Percentiles rank a stretch among this genome's conserved stretches.
These are phyloP conservation scores for Coniferiporia weirii DNA, from an alignment of 1,284 basidiomycete genomes.

Conservation along the genomic window DNA sequence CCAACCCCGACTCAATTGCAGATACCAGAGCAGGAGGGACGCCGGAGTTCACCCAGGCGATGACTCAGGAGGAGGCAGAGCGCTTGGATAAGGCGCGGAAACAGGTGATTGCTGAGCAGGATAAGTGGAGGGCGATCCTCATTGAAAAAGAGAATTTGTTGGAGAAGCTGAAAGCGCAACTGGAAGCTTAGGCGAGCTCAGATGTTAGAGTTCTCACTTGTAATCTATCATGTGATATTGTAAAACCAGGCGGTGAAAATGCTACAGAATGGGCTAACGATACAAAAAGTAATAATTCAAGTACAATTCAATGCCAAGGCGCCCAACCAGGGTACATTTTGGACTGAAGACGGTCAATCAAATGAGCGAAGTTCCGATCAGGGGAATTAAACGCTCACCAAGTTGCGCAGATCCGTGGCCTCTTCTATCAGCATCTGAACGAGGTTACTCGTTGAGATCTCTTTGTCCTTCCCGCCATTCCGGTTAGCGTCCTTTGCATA, in stretches of 20 bases:
- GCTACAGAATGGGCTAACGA: neutral
- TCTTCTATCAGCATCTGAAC: slow-evolving; percentile 90
- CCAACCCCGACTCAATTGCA: slow-evolving; percentile 57
- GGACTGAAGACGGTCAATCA: slow-evolving; percentile 36
- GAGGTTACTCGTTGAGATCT: slow-evolving; percentile 77
- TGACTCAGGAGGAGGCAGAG: slow-evolving; percentile 84
- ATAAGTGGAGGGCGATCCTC: slow-evolving; percentile 52
- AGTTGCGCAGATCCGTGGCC: slow-evolving; percentile 66
- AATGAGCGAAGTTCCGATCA: neutral
- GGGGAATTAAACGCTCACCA: slow-evolving; percentile 47
- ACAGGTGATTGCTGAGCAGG: slow-evolving; percentile 59
- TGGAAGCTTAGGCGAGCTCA: slow-evolving; percentile 27
- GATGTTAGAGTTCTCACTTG: neutral
- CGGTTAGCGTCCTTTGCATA: slow-evolving; percentile 43
- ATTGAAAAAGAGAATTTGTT: slow-evolving; percentile 74
- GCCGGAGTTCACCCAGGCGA: slow-evolving; percentile 76
- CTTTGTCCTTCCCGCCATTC: slow-evolving; percentile 52
- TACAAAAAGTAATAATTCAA: neutral
- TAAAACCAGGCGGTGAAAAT: neutral
- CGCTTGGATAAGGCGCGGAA: slow-evolving; percentile 76
- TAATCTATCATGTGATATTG: slow-evolving; percentile 1
- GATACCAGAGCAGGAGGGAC: slow-evolving; percentile 54
- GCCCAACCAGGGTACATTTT: slow-evolving; percentile 88
- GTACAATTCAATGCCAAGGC: slow-evolving; percentile 58
- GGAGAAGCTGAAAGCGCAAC: slow-evolving; percentile 50